These are phyloP conservation scores for Ascochyta rabiei DNA, from an alignment of 2,329 filamentous ascomycete species.

Conservation along the genomic window DNA sequence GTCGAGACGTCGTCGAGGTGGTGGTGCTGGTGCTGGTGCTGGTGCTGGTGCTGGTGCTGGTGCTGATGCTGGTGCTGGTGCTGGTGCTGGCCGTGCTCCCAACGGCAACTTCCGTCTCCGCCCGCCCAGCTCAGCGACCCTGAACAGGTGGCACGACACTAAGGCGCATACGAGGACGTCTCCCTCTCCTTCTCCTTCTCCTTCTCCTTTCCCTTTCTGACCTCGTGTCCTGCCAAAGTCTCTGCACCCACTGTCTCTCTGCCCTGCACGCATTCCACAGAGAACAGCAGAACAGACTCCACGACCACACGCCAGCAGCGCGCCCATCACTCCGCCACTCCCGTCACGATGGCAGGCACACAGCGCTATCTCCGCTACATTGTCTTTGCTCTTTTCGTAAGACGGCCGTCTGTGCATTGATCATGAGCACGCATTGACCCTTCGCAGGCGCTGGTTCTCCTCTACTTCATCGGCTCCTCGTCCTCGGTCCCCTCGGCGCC, in stretches of 20 bases:
- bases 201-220: slow-evolving; percentile 21
- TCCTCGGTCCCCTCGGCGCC: slow-evolving; percentile 51
- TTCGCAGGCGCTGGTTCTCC: slow-evolving; percentile 66
- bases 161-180: slow-evolving; percentile 15
- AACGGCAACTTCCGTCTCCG: slow-evolving; percentile 15
- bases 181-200: slow-evolving; percentile 21
- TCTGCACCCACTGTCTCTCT: slow-evolving; percentile 1
- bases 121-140: background rate
- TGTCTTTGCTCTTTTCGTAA: slow-evolving; percentile 82
- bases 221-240: slow-evolving; percentile 7
- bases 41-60: background rate
- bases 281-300: no score
- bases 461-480: slow-evolving; percentile 81
- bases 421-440: slow-evolving; percentile 17
- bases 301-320: slow-evolving; percentile 7
- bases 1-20: background rate
- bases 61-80: background rate
- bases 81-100: background rate
- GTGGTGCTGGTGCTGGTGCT: background rate
- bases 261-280: background rate
- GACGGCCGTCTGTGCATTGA: background rate
- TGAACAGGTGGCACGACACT: background rate
- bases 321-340: slow-evolving; percentile 25
- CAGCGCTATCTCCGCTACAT: slow-evolving; percentile 75
- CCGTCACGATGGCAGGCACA: slow-evolving; percentile 70